These are phyloP conservation scores for Cladosporium phlei DNA, from an alignment of 2,329 filamentous ascomycete species.

Conservation along the genomic window DNA sequence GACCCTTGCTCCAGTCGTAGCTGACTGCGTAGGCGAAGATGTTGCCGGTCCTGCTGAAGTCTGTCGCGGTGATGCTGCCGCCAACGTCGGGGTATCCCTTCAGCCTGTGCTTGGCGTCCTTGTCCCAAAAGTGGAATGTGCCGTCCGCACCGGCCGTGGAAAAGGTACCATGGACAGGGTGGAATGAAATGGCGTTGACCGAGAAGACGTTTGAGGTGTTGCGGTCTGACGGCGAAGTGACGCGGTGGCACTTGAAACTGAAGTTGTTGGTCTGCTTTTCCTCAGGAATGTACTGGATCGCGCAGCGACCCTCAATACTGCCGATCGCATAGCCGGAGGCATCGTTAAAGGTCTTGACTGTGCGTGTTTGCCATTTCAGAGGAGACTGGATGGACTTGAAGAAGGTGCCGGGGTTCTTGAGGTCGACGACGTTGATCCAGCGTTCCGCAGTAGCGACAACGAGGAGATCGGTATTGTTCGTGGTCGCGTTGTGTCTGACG, in stretches of 20 bases:
- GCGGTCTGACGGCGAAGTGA: conserved; percentile 56
- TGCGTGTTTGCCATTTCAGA: conserved; percentile 95
- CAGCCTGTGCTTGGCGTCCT: conserved; percentile 49
- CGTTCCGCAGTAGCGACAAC: conserved; percentile 91
- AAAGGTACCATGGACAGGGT: conserved; percentile 95
- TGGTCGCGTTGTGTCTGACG: conserved; percentile 56
- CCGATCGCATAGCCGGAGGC: conserved; percentile 89
- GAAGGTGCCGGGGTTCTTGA: conserved; percentile 80
- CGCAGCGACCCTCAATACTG: conserved; percentile 93
- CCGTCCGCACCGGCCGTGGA: conserved; percentile 92
- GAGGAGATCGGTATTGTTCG: conserved; percentile 57
- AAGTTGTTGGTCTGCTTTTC: conserved; percentile 84
- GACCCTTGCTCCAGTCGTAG: conserved; percentile 99
- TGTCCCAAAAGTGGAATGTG: conserved; percentile 95
- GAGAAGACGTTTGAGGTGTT: conserved; percentile 86
- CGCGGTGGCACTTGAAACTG: conserved; percentile 98
- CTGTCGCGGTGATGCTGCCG: conserved; percentile 82
- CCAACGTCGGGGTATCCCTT: conserved; percentile 61
- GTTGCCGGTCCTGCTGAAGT: conserved; percentile 80
- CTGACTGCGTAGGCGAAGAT: conserved; percentile 65
- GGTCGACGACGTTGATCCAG: conserved; percentile 92
- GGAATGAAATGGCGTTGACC: conserved; percentile 97
- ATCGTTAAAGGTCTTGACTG: conserved; percentile 91
- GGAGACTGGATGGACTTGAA: conserved; percentile 97
- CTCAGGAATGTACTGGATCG: conserved; percentile 97